Evolutionary conservation across 2,329 filamentous ascomycete genomes (phyloP).

Genomic region (Lecanoromycetidae sp.): DNA sequence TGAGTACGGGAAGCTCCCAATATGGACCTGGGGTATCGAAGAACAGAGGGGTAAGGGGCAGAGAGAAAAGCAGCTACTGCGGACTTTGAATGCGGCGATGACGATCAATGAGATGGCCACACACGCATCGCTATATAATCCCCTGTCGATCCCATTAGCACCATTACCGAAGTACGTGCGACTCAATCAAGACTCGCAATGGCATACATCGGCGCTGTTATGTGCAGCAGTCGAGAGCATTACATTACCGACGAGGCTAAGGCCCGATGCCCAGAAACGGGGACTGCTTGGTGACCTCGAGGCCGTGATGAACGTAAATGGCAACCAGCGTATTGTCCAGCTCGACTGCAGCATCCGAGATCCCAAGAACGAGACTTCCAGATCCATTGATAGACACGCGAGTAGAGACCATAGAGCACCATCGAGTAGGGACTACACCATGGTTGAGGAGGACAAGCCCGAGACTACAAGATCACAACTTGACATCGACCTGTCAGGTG

Average conservation of each 20-base stretch:
- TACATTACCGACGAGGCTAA: constrained; percentile 62
- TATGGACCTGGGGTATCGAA: constrained; percentile 81
- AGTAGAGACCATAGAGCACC: constrained; percentile 22
- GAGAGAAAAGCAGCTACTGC: constrained; percentile 45
- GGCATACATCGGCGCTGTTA: constrained; percentile 70
- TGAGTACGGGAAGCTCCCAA: constrained; percentile 75
- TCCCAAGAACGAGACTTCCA: neutral
- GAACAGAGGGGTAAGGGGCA: constrained; percentile 38
- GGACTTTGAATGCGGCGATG: constrained; percentile 61
- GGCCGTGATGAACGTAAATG: constrained; percentile 57
- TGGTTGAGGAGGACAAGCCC: constrained; percentile 20
- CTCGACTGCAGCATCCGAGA: constrained; percentile 35
- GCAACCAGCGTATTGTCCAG: constrained; percentile 67
- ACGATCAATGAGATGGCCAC: constrained; percentile 56
- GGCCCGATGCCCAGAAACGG: constrained; percentile 32
- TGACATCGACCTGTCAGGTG: constrained; percentile 26
- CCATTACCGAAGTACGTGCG: constrained; percentile 45
- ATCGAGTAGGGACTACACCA: neutral
- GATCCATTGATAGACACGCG: constrained; percentile 14
- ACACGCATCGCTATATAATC: constrained; percentile 66
- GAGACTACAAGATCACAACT: constrained; percentile 22
- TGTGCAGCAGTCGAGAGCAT: constrained; percentile 66
- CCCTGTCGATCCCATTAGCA: constrained; percentile 52
- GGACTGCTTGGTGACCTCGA: constrained; percentile 49
- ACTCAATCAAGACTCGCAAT: constrained; percentile 53